These are phyloP conservation scores for Solanum pimpinellifolium DNA, from an alignment of 257 asterid species.

Conservation along the genomic window DNA sequence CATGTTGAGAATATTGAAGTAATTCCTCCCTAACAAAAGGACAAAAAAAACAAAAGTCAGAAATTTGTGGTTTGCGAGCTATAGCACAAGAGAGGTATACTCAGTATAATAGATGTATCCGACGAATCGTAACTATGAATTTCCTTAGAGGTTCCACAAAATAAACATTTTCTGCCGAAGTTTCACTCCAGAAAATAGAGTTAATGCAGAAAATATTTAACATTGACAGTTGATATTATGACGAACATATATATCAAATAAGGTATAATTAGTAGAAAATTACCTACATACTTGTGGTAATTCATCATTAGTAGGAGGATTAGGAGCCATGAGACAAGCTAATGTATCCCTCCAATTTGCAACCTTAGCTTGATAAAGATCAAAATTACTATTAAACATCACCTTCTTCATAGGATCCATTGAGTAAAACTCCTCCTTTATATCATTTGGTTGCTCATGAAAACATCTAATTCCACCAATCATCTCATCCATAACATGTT, in stretches of 20 bases:
- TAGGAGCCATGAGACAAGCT: constrained; percentile 1
- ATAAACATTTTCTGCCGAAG: not conserved
- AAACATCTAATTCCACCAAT: not conserved
- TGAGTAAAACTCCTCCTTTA: not conserved
- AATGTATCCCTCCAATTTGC: constrained; percentile 10
- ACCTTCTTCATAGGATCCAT: constrained; percentile 3
- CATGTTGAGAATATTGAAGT: not conserved
- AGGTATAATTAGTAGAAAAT: not conserved
- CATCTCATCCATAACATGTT: constrained; percentile 5
- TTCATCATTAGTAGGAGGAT: not conserved
- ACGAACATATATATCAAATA: not conserved
- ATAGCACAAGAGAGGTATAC: not conserved
- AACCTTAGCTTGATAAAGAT: not conserved
- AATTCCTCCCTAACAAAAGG: not conserved
- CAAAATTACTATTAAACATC: constrained; percentile 3
- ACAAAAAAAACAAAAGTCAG: not conserved
- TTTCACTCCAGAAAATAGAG: no score
- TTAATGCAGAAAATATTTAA: no score
- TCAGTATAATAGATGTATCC: no score
- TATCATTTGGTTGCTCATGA: not conserved
- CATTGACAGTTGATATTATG: no score
- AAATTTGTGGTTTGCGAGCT: not conserved
- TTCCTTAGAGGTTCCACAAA: not conserved
- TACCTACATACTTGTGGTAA: not conserved
- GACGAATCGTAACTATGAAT: no score